Evolutionary conservation across 495 filamentous ascomycete species (phyloP).

Genomic region (Tuber melanosporum): DNA sequence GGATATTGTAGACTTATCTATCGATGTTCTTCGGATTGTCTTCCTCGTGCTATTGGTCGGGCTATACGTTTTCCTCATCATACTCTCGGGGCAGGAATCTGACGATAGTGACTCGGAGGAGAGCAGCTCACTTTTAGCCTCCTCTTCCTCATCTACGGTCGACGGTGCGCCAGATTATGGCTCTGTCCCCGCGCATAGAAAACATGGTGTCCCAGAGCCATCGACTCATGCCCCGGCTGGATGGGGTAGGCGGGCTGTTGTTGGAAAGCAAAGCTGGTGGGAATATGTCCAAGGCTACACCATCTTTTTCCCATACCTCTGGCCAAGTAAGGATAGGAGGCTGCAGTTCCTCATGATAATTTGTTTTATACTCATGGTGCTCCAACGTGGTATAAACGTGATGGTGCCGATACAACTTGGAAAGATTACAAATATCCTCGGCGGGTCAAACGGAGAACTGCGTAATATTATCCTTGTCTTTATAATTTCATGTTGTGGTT

Average conservation of each 20-base stretch:
- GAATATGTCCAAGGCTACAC: constrained; percentile 85
- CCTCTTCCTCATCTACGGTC: constrained; percentile 21
- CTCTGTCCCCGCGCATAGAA: constrained; percentile 20
- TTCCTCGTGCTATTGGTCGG: constrained; percentile 53
- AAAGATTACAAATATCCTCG: constrained; percentile 61
- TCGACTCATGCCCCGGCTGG: constrained; percentile 45
- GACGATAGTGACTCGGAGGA: constrained; percentile 46
- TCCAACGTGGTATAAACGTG: constrained; percentile 74
- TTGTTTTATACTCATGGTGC: constrained; percentile 68
- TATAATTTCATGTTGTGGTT: constrained; percentile 39
- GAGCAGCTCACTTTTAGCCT: constrained; percentile 49
- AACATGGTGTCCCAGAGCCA: constrained; percentile 42
- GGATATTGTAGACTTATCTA: constrained; percentile 57
- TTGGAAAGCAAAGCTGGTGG: constrained; percentile 70
- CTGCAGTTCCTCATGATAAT: constrained; percentile 70
- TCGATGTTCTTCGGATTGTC: constrained; percentile 56
- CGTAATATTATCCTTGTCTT: constrained; percentile 18
- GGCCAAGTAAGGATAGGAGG: constrained; percentile 68
- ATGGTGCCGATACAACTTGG: constrained; percentile 72
- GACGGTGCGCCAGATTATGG: constrained; percentile 30
- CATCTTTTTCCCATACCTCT: constrained; percentile 88
- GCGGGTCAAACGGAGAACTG: constrained; percentile 46
- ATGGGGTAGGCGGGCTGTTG: constrained; percentile 62
- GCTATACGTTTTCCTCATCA: constrained; percentile 56
- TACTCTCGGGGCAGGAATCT: constrained; percentile 36